Evolutionary conservation across 805 yeast species (phyloP).

Genomic region (Schizosaccharomyces japonicus): DNA sequence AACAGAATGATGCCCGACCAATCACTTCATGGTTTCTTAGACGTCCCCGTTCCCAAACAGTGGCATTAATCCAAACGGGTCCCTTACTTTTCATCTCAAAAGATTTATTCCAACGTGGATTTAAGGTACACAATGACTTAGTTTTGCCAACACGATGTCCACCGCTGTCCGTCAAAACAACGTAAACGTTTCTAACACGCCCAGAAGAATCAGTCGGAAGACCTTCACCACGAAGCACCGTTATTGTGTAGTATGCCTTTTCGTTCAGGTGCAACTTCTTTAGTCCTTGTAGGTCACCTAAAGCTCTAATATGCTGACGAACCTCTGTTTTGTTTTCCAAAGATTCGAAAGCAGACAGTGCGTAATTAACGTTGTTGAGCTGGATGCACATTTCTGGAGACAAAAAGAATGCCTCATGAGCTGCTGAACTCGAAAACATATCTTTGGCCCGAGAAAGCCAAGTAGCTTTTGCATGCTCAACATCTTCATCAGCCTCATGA

Average conservation of each 20-base stretch:
- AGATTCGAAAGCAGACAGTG: conserved; percentile 2
- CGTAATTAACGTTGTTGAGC: conserved; percentile 33
- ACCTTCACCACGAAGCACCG: conserved; percentile 40
- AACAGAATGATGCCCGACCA: conserved; percentile 36
- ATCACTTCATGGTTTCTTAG: conserved; percentile 35
- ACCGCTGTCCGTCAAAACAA: conserved; percentile 35
- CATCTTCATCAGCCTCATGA: conserved; percentile 1
- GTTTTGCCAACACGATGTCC: conserved; percentile 44
- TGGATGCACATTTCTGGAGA: conserved; percentile 36
- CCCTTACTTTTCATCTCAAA: conserved; percentile 33
- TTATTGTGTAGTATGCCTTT: conserved; percentile 14
- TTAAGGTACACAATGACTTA: conserved; percentile 32
- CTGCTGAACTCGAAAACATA: conserved; percentile 17
- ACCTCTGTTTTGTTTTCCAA: not conserved
- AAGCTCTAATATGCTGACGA: not conserved
- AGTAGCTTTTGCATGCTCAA: not conserved
- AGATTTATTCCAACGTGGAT: conserved; percentile 75
- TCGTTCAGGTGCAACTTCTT: not conserved
- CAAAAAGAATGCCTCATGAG: conserved; percentile 6
- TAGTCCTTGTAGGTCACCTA: not conserved
- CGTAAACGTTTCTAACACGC: conserved; percentile 30
- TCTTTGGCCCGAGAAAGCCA: conserved; percentile 18
- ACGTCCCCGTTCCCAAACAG: conserved; percentile 44
- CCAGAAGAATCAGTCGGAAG: conserved; percentile 25
- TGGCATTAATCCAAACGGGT: conserved; percentile 27